Base-by-base conservation (phyloP, 306 rosid species). In the Aeschynomene evenia region DNA sequence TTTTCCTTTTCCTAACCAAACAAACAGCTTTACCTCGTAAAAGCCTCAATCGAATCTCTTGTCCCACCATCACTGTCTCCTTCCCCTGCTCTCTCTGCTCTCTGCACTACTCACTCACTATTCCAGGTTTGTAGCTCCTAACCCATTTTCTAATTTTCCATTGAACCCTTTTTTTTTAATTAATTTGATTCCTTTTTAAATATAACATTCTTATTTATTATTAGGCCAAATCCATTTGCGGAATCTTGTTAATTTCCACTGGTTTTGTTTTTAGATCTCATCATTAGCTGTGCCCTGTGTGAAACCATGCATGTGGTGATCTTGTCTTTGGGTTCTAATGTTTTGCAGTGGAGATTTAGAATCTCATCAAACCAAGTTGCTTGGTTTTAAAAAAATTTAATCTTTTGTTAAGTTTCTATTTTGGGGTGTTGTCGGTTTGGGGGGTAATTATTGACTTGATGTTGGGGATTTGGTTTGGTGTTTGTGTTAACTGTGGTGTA, bases 251-350 rank as follows among this genome's bases (percentile, higher is more conserved):
- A 11, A 36, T 33, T 18, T 9, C 48, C 48, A 10, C 14, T 36
- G 65, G 36, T 34, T 33, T 16, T 59, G 23, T 23, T 9, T n/a
- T 36, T 37, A 34, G 66, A 60, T 60, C 66, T 45, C 66, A 59
- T 31, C 26, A 15, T 29, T 29, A n/a, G 12, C 10, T 54, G 61
- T 12, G 19, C 19, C 9, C n/a, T n/a, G n/a, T 55, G n/a, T 55
- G 14, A n/a, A 6, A 22, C 4, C 31, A 23, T 54, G 61, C 61
- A 54, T 58, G 42, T 58, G 42, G 42, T 31, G 64, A 48, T 48
- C 24, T 48, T 48, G 21, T n/a, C 64, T 29, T 60, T 60, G 66
- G 15, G 12, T 48, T 48, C 23, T 9, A 16, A 48, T 16, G 7
- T 15, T n/a, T 28, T 34, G 46, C 45, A n/a, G 15, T 28, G 36